Percentiles rank a stretch among this genome's conserved stretches.
phyloP scores from a whole-genome alignment of 371 early-diverging fungal species.

The Mucor circinelloides region DNA sequence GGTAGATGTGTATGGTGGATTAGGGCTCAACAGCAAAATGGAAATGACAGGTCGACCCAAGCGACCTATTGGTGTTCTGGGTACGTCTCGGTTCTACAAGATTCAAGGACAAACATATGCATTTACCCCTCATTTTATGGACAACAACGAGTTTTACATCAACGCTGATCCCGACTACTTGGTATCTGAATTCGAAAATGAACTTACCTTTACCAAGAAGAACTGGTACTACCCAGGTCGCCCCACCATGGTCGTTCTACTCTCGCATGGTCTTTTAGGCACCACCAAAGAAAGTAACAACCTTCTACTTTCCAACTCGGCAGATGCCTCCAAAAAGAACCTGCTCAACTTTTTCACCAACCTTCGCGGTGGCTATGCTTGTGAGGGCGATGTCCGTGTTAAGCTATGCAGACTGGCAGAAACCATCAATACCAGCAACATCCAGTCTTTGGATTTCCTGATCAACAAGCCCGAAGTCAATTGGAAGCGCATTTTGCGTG shows the following conservation, averaged over 20 bases:
- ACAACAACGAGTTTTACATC: conserved; percentile 85
- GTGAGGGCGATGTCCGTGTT: conserved; percentile 64
- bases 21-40: conserved; percentile 79
- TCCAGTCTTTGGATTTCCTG: conserved; percentile 84
- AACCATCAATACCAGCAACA: conserved; percentile 75
- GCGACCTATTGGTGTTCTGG: conserved; percentile 69
- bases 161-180: conserved; percentile 81
- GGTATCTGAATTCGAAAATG: conserved; percentile 77
- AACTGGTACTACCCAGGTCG: conserved; percentile 83
- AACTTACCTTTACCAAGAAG: conserved; percentile 74
- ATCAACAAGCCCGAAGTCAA: conserved; percentile 71
- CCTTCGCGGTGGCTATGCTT: conserved; percentile 67
- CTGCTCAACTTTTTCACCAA: conserved; percentile 84
- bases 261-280: conserved; percentile 55
- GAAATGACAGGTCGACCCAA: conserved; percentile 77
- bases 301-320: background rate
- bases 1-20: conserved; percentile 72
- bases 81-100: conserved; percentile 78
- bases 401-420: conserved; percentile 77
- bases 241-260: conserved; percentile 78
- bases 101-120: conserved; percentile 85
- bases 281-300: conserved; percentile 1
- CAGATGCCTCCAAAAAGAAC: conserved; percentile 54
- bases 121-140: conserved; percentile 91
- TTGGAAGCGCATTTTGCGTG: conserved; percentile 68